Percentiles rank a stretch among this genome's conserved stretches.
Conservation (phyloP, 805 yeast genomes). For the Gaillardinia entomophila region DNA sequence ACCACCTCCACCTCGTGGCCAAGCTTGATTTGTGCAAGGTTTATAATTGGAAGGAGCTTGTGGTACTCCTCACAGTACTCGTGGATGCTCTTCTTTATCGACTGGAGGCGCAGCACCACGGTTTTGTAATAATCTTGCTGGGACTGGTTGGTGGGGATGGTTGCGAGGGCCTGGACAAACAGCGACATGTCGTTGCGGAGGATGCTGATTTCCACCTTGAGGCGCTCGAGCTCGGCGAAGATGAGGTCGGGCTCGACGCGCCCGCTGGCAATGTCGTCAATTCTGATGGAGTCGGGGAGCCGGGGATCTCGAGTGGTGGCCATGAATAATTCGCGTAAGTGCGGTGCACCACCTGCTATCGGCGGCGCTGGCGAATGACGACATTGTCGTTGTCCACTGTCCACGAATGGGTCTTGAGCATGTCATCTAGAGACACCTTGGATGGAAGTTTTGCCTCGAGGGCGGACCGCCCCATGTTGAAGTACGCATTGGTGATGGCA, state of each 20-base stretch:
- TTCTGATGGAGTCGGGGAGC: conserved; percentile 30
- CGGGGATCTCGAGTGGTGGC: conserved; percentile 1
- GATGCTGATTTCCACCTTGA: conserved; percentile 36
- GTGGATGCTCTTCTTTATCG: conserved; percentile 34
- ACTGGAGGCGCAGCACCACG: conserved; percentile 30
- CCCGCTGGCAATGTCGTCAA: conserved; percentile 41
- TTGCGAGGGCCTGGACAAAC: conserved; percentile 31
- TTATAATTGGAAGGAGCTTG: conserved; percentile 43
- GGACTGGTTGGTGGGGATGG: conserved; percentile 22
- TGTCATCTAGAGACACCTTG: conserved; percentile 11
- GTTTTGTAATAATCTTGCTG: conserved; percentile 34
- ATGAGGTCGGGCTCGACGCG: conserved; percentile 34
- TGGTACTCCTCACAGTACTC: conserved; percentile 41
- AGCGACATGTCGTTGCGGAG: conserved; percentile 36
- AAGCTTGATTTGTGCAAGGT: conserved; percentile 44
- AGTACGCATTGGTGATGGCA: conserved; percentile 27
- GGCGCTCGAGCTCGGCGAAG: conserved; percentile 38
- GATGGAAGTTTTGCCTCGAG: conserved; percentile 24
- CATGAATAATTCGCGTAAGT: conserved; percentile 2
- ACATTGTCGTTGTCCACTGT: conserved; percentile 17
- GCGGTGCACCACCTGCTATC: not conserved
- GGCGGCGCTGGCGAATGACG: conserved; percentile 13
- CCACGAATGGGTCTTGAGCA: conserved; percentile 25
- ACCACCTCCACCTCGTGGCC: conserved; percentile 46
- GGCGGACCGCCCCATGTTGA: conserved; percentile 22